phyloP scores from a whole-genome alignment of 495 filamentous ascomycete genomes.

The Sabuloglossum arenarium region DNA sequence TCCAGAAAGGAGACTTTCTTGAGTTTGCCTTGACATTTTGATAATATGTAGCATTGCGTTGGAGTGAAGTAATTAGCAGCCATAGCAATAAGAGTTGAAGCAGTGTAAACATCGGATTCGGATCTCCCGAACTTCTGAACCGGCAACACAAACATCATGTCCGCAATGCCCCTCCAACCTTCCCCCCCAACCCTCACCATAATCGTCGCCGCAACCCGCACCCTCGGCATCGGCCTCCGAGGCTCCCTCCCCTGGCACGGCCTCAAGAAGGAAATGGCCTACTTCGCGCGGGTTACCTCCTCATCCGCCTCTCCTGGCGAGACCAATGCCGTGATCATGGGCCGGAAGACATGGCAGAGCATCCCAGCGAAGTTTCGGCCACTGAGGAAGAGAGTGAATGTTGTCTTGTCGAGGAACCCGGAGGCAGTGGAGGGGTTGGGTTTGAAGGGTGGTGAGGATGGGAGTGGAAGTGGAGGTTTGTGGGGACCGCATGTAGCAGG shows the following conservation, averaged over 20 bases:
- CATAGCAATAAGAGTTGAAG: no score
- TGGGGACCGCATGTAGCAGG: constrained; percentile 9
- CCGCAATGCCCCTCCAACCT: background rate
- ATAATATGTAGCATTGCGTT: background rate
- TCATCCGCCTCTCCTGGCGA: constrained; percentile 21
- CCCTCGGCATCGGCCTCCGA: constrained; percentile 68
- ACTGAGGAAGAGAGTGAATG: constrained; percentile 51
- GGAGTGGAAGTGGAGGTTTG: constrained; percentile 8
- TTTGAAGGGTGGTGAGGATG: constrained; percentile 13
- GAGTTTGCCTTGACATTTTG: background rate
- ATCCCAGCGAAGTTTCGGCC: constrained; percentile 64
- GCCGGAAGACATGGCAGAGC: constrained; percentile 83
- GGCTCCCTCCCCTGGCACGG: constrained; percentile 76
- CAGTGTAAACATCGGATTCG: background rate
- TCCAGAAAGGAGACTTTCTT: background rate
- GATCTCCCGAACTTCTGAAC: background rate
- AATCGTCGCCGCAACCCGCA: constrained; percentile 53
- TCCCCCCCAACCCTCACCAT: constrained; percentile 33
- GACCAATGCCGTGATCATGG: constrained; percentile 81
- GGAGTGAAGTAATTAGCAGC: no score
- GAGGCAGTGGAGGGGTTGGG: constrained; percentile 9
- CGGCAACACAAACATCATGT: background rate
- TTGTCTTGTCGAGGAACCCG: constrained; percentile 44
- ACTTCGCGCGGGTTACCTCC: constrained; percentile 81
- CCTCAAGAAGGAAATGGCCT: constrained; percentile 75